Evolutionary conservation across 1,284 basidiomycete genomes (phyloP).

Genomic region (Leccinum pachyderme): DNA sequence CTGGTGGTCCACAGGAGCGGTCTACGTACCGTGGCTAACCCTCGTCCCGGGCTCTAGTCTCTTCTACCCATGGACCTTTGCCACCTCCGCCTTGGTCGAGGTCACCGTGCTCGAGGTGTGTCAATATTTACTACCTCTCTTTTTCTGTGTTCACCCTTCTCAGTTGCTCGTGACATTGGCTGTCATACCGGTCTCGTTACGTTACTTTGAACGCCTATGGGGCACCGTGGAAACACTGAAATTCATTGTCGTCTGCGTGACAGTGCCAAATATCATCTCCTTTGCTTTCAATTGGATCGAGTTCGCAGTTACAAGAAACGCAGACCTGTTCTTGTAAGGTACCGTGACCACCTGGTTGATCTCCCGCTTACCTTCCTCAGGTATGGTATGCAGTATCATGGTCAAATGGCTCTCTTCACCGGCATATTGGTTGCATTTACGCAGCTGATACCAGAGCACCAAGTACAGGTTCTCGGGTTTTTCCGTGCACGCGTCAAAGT

Average conservation of each 20-base stretch:
- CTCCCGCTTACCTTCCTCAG: slow-evolving; percentile 40
- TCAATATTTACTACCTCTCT: slow-evolving; percentile 12
- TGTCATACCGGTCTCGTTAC: slow-evolving; percentile 77
- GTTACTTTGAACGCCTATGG: slow-evolving; percentile 94
- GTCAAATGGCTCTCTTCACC: slow-evolving; percentile 89
- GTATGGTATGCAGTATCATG: slow-evolving; percentile 87
- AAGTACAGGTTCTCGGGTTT: slow-evolving; percentile 88
- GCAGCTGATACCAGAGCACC: slow-evolving; percentile 96
- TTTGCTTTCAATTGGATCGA: slow-evolving; percentile 83
- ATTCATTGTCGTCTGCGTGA: slow-evolving; percentile 79
- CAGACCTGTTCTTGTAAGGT: slow-evolving; percentile 74
- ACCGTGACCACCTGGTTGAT: slow-evolving; percentile 10
- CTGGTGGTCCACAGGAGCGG: slow-evolving; percentile 49
- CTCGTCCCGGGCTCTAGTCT: slow-evolving; percentile 82
- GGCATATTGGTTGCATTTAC: slow-evolving; percentile 94
- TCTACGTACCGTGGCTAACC: slow-evolving; percentile 71
- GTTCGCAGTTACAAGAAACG: slow-evolving; percentile 62
- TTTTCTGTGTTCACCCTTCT: slow-evolving; percentile 16
- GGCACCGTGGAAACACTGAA: slow-evolving; percentile 83
- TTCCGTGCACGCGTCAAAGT: slow-evolving; percentile 91
- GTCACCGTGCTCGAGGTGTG: slow-evolving; percentile 80
- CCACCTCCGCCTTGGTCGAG: slow-evolving; percentile 88
- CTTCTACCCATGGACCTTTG: slow-evolving; percentile 91
- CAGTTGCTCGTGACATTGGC: slow-evolving; percentile 80
- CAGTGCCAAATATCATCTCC: slow-evolving; percentile 85